Evolutionary conservation across 2,329 filamentous ascomycete species (phyloP).

Genomic region (Tolypocladium sp.): DNA sequence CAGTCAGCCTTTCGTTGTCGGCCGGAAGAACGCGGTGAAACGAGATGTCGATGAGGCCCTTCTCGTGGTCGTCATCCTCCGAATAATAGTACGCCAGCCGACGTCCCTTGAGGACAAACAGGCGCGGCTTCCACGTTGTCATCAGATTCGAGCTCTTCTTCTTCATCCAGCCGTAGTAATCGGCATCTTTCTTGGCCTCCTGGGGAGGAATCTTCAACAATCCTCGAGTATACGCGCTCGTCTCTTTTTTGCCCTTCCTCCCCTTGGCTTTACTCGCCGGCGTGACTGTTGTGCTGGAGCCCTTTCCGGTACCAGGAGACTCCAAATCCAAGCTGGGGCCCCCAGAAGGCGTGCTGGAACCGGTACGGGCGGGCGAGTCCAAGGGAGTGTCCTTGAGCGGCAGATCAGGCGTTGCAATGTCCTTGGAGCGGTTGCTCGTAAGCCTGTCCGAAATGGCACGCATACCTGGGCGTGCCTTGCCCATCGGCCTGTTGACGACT

Average conservation of each 20-base stretch:
- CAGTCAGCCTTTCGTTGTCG: constrained; percentile 82
- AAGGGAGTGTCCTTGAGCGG: constrained; percentile 42
- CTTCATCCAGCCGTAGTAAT: constrained; percentile 99
- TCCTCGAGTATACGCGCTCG: constrained; percentile 85
- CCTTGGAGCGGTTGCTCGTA: constrained; percentile 44
- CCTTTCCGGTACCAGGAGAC: constrained; percentile 56
- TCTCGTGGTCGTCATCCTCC: constrained; percentile 84
- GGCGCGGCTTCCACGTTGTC: constrained; percentile 92
- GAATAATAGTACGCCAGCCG: constrained; percentile 94
- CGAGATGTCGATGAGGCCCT: constrained; percentile 94
- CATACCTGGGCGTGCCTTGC: constrained; percentile 54
- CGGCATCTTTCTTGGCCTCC: constrained; percentile 76
- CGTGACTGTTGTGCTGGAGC: constrained; percentile 38
- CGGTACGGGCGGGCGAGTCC: constrained; percentile 64
- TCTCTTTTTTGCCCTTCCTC: constrained; percentile 85
- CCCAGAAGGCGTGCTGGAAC: constrained; percentile 60
- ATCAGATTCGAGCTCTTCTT: constrained; percentile 95
- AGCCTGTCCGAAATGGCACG: constrained; percentile 78
- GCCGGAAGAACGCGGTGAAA: constrained; percentile 94
- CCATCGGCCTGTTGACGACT: constrained; percentile 38
- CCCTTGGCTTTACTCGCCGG: constrained; percentile 38
- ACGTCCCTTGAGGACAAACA: constrained; percentile 91
- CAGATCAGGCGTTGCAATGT: constrained; percentile 38
- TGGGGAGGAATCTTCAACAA: constrained; percentile 71
- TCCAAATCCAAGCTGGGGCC: constrained; percentile 71